Percentiles rank a stretch among this genome's conserved stretches.
phyloP scores from a whole-genome alignment of 257 asterid genomes.

The Capsicum rhomboideum region DNA sequence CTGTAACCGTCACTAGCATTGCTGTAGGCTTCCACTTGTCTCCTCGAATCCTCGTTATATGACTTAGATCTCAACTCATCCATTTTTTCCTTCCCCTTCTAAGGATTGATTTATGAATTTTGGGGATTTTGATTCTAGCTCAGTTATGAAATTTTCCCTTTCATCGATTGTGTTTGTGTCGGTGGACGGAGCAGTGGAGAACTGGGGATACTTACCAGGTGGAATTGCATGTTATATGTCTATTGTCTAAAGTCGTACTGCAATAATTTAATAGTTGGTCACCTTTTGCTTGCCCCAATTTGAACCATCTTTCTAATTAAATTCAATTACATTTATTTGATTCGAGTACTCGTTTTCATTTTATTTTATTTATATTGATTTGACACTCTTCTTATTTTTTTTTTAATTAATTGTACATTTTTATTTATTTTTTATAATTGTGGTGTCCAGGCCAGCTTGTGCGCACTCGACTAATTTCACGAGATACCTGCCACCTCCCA shows the following conservation, averaged over 20 bases:
- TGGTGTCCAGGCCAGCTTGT: too few relatives aligned
- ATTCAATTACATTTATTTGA: too few relatives aligned
- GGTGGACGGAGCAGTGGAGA: not conserved
- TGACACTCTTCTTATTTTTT: too few relatives aligned
- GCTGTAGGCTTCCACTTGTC: not conserved
- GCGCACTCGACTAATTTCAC: too few relatives aligned
- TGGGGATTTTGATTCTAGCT: not conserved
- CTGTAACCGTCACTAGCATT: not conserved
- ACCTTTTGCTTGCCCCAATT: not conserved
- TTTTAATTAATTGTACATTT: too few relatives aligned
- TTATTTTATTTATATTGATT: too few relatives aligned
- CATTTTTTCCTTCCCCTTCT: not conserved
- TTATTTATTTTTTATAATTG: too few relatives aligned
- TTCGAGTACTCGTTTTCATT: too few relatives aligned
- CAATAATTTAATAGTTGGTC: not conserved
- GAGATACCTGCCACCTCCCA: too few relatives aligned
- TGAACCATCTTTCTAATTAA: too few relatives aligned
- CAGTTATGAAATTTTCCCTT: not conserved
- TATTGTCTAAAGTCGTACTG: not conserved
- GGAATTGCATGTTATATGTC: not conserved
- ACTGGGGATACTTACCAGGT: not conserved
- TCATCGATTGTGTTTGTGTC: not conserved
- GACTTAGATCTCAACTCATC: not conserved
- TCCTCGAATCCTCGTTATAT: not conserved
- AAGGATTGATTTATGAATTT: not conserved